Conservation (phyloP, 2,329 filamentous ascomycete genomes). For the Ophiostoma montium region DNA sequence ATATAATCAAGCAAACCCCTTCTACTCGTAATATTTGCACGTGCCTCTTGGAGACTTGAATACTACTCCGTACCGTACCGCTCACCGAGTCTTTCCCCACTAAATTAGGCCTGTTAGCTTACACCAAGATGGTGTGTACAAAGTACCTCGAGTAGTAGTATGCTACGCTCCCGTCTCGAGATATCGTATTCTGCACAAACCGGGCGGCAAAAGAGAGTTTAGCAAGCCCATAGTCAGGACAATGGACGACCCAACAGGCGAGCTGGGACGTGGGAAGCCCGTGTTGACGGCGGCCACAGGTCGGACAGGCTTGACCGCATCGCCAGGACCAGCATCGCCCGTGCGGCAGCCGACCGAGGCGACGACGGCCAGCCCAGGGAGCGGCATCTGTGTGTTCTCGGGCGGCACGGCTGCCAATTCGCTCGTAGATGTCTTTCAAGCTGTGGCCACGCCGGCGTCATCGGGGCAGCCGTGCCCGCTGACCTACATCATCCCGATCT, state of each 20-base stretch:
- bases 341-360: not conserved
- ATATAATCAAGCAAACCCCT: too few relatives aligned
- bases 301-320: not conserved
- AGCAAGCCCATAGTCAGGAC: too few relatives aligned
- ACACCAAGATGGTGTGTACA: too few relatives aligned
- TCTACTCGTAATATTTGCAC: too few relatives aligned
- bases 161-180: not conserved
- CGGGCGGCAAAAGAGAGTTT: too few relatives aligned
- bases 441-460: conserved; percentile 35
- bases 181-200: not conserved
- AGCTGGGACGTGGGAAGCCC: too few relatives aligned
- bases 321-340: conserved; percentile 2
- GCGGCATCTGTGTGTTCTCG: conserved; percentile 71
- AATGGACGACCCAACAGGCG: too few relatives aligned
- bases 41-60: not conserved
- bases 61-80: too few relatives aligned
- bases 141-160: too few relatives aligned
- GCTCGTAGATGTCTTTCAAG: conserved; percentile 78
- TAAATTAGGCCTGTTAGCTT: conserved; percentile 1
- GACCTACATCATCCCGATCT: conserved; percentile 86
- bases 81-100: too few relatives aligned
- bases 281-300: not conserved
- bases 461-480: conserved; percentile 39
- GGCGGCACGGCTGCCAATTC: conserved; percentile 91
- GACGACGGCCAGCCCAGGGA: not conserved